Base-by-base conservation (phyloP, 2,329 filamentous ascomycete genomes). In the Monosporascus sp. region DNA sequence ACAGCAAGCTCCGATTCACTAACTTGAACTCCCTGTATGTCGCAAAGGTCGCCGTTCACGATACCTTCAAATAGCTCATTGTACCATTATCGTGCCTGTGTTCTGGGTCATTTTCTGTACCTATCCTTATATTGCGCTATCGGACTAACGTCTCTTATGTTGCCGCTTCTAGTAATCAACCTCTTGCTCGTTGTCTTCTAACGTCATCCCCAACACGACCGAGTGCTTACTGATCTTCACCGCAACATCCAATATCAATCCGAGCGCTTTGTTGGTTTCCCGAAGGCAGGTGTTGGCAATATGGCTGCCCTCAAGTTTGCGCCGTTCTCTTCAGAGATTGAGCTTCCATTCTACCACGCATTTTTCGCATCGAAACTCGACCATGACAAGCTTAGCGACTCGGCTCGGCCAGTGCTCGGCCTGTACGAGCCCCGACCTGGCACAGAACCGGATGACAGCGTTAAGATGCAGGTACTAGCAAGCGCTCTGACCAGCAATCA, bases 381-480 rank as follows among this genome's bases (percentile, higher is more conserved):
- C 70, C 87, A 96, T 80, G 94, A 97, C 75, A 96, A 92, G 74
- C 89, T 99, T 50, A 89, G 97, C 74, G 93, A 96, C 71, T 96
- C 92, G 9, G 89, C 91, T 24, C 88, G 93, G 45, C 86, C 87
- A 55, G 81, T 97, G 3, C 79, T 96, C 31, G 94, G 94, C 4
- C 74, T 96, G 44, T 99, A 99, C 70, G 91, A 97, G 72, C 85
- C 94, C 60, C 87, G 88, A 44, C 77, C 85, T 11, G 77, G 78
- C 43, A 87, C 90, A 62, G 74, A 85, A 40, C 84, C 89, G 0
- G 86, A 88, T 62, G 80, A 87, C 52, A 94, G 89, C 61, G 90
- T 89, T 70, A 89, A 87, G 67, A 91, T 97, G 83, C 92, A 96
- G 72, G 86, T 99, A 55, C 83, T 92, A 56, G 91, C 89, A 41